Conservation (phyloP, 306 rosid species). For the Geum urbanum region DNA sequence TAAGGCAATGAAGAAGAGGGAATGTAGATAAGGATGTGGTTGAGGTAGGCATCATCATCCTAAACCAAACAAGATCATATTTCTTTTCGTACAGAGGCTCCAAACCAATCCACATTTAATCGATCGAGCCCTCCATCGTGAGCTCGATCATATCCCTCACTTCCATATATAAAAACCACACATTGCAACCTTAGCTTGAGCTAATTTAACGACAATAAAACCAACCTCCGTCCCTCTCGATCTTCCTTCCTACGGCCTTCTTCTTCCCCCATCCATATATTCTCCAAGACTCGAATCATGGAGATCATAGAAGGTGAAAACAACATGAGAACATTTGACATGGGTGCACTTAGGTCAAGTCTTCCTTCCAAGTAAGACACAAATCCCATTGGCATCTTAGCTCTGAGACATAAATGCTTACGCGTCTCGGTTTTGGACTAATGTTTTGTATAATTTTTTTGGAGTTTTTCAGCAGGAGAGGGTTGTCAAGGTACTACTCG, state of each 20-base stretch:
- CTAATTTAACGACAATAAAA: neutral
- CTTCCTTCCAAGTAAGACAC: conserved; percentile 58
- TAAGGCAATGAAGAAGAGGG: conserved; percentile 44
- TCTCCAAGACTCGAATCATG: neutral
- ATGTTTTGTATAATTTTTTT: no score
- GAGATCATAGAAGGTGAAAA: conserved; percentile 52
- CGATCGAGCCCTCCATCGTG: conserved; percentile 26
- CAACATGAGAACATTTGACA: conserved; percentile 41
- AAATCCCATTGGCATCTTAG: neutral
- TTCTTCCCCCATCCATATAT: neutral
- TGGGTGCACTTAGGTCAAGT: conserved; percentile 59
- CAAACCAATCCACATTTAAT: conserved; percentile 39
- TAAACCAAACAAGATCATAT: conserved; percentile 26
- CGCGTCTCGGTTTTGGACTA: neutral
- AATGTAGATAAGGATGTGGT: conserved; percentile 51
- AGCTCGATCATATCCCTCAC: conserved; percentile 19
- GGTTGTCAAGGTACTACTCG: conserved; percentile 69
- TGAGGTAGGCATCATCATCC: conserved; percentile 9
- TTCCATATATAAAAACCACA: neutral
- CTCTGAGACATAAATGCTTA: neutral
- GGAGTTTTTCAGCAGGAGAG: conserved; percentile 42
- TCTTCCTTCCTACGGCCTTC: conserved; percentile 5
- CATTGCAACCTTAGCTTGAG: neutral
- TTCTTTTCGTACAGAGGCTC: conserved; percentile 17
- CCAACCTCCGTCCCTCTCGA: neutral